phyloP scores from a whole-genome alignment of 257 asterid genomes.

The Solanum bulbocastanum region DNA sequence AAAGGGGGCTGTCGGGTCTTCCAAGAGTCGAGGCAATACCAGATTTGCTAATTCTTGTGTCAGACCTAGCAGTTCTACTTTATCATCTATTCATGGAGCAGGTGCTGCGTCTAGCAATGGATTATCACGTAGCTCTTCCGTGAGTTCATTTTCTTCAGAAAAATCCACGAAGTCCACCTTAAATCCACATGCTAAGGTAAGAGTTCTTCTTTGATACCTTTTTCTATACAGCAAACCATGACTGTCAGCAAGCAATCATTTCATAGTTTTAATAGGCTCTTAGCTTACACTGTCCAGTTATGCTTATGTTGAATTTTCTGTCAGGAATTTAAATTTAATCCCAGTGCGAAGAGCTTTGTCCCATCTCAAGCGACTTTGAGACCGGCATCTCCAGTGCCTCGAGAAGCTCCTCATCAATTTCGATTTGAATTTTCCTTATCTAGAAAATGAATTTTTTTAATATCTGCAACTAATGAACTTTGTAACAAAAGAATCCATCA shows the following conservation, averaged over 20 bases:
- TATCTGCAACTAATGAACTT: no score
- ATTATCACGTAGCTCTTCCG: slow-evolving; percentile 75
- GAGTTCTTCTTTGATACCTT: background rate
- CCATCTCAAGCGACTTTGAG: slow-evolving; percentile 63
- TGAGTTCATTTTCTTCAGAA: slow-evolving; percentile 80
- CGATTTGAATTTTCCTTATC: no score
- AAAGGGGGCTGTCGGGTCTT: slow-evolving; percentile 28
- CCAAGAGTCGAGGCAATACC: slow-evolving; percentile 34
- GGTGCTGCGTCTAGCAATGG: slow-evolving; percentile 61
- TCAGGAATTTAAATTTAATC: slow-evolving; percentile 89
- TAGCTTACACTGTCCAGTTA: background rate
- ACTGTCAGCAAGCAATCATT: background rate
- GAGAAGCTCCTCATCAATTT: no score
- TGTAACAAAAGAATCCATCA: no score
- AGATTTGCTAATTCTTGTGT: slow-evolving; percentile 25
- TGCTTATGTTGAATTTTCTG: background rate
- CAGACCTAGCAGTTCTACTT: slow-evolving; percentile 51
- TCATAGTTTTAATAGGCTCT: background rate
- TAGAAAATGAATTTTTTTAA: no score
- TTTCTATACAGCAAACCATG: background rate
- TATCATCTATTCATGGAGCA: slow-evolving; percentile 63
- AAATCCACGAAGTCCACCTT: slow-evolving; percentile 74
- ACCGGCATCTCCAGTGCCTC: slow-evolving; percentile 73
- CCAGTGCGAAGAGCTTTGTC: slow-evolving; percentile 73
- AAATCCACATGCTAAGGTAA: slow-evolving; percentile 94